phyloP scores from a whole-genome alignment of 1,284 basidiomycete genomes.

The Vanrija sp. region DNA sequence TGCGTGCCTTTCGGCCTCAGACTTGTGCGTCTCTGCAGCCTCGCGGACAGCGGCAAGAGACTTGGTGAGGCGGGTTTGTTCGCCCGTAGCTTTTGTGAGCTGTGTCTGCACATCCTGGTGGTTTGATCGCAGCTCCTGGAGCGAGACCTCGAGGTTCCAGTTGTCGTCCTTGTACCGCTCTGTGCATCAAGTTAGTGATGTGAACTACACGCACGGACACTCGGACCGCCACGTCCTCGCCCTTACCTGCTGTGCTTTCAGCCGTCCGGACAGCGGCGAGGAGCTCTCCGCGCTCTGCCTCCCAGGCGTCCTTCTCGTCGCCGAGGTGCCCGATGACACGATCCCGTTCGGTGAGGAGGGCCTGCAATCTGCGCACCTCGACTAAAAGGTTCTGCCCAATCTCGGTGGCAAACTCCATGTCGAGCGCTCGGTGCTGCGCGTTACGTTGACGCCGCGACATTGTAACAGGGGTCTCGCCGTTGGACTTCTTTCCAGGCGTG shows the following conservation, averaged over 20 bases:
- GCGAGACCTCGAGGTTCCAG: constrained; percentile 92
- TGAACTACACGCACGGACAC: not conserved
- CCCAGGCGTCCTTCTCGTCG: constrained; percentile 74
- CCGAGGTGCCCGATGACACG: constrained; percentile 79
- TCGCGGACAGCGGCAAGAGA: constrained; percentile 71
- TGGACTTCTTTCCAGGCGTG: constrained; percentile 9
- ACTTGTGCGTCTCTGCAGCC: constrained; percentile 76
- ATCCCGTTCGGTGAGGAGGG: constrained; percentile 78
- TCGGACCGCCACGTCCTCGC: not conserved
- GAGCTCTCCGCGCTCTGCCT: constrained; percentile 67
- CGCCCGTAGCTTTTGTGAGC: constrained; percentile 68
- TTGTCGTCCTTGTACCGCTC: constrained; percentile 92
- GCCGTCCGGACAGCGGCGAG: constrained; percentile 66
- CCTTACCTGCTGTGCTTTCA: constrained; percentile 70
- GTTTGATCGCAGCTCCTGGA: constrained; percentile 79
- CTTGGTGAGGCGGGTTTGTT: constrained; percentile 75
- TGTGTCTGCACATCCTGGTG: constrained; percentile 64
- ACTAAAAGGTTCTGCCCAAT: constrained; percentile 85
- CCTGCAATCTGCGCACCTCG: constrained; percentile 82
- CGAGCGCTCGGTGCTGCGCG: constrained; percentile 46
- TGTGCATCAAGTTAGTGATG: constrained; percentile 10
- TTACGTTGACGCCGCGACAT: constrained; percentile 49
- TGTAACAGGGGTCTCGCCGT: constrained; percentile 14
- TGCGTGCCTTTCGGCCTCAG: constrained; percentile 72
- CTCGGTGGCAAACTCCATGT: constrained; percentile 85